Conservation (phyloP, 2,329 filamentous ascomycete species). For the Sarocladiaceae sp. region DNA sequence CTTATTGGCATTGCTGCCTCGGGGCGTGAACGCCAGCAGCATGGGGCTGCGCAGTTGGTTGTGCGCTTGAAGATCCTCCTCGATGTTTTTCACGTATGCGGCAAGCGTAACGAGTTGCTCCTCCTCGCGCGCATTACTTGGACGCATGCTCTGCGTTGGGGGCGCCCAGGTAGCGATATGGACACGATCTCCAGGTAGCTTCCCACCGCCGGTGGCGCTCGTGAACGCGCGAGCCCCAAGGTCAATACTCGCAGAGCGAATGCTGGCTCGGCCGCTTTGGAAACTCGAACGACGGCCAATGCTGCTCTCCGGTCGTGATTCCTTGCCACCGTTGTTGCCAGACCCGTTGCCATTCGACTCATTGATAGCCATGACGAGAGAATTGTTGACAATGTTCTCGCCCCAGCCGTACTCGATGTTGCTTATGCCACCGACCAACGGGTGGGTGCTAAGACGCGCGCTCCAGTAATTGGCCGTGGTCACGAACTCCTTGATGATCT, state of each 20-base stretch:
- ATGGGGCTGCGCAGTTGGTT: conserved; percentile 84
- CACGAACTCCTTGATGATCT: conserved; percentile 93
- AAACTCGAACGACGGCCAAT: conserved; percentile 35
- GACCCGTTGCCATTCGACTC: conserved; percentile 26
- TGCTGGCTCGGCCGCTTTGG: conserved; percentile 37
- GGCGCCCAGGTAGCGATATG: conserved; percentile 83
- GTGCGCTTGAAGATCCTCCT: conserved; percentile 78
- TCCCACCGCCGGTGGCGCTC: conserved; percentile 39
- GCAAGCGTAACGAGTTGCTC: conserved; percentile 74
- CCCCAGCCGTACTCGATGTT: conserved; percentile 99
- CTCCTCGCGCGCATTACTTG: conserved; percentile 68
- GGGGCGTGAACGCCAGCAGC: conserved; percentile 81
- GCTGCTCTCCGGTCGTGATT: conserved; percentile 45
- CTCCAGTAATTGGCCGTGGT: conserved; percentile 97
- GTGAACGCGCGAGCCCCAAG: conserved; percentile 46
- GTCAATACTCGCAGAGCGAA: conserved; percentile 56
- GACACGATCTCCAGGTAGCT: conserved; percentile 78
- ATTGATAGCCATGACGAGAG: conserved; percentile 46
- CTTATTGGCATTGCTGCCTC: conserved; percentile 71
- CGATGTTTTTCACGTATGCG: conserved; percentile 77
- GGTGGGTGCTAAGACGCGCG: conserved; percentile 87
- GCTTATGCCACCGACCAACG: conserved; percentile 84
- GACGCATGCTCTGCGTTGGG: conserved; percentile 83
- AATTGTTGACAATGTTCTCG: conserved; percentile 66
- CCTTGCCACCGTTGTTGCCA: conserved; percentile 24